phyloP scores from a whole-genome alignment of 306 rosid genomes.

The Ochetophila trinervis region DNA sequence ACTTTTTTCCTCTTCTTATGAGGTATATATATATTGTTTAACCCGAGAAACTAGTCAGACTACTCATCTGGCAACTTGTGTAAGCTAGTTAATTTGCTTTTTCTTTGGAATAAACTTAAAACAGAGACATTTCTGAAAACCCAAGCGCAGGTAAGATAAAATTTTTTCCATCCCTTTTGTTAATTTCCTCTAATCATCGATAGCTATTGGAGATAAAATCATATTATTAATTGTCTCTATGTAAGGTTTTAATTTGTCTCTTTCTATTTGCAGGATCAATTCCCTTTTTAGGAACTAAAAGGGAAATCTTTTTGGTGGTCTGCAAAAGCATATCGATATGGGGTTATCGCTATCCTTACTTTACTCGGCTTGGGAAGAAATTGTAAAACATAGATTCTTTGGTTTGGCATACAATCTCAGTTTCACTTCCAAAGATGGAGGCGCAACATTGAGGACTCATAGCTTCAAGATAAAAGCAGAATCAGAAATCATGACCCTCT shows the following conservation, averaged over 20 bases:
- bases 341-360: slow-evolving; percentile 62
- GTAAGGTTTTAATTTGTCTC: neutral
- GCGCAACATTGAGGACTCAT: slow-evolving; percentile 39
- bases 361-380: slow-evolving; percentile 53
- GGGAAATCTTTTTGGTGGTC: slow-evolving; percentile 9
- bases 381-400: slow-evolving; percentile 32
- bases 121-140: slow-evolving; percentile 2
- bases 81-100: slow-evolving; percentile 11
- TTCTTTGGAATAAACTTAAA: neutral
- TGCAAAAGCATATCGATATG: slow-evolving; percentile 27
- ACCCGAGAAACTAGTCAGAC: neutral
- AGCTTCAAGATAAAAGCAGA: slow-evolving; percentile 53
- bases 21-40: slow-evolving; percentile 20
- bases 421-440: slow-evolving; percentile 43
- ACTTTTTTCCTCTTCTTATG: neutral
- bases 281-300: neutral
- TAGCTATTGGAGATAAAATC: neutral
- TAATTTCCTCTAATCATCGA: too few species aligned
- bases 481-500: slow-evolving; percentile 29
- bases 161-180: slow-evolving; percentile 5
- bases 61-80: slow-evolving; percentile 14
- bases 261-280: neutral
- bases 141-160: slow-evolving; percentile 21
- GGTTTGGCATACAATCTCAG: slow-evolving; percentile 25
- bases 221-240: neutral